Evolutionary conservation across 768 basidiomycete species (phyloP).

Genomic region (Tricholoma matsutake): DNA sequence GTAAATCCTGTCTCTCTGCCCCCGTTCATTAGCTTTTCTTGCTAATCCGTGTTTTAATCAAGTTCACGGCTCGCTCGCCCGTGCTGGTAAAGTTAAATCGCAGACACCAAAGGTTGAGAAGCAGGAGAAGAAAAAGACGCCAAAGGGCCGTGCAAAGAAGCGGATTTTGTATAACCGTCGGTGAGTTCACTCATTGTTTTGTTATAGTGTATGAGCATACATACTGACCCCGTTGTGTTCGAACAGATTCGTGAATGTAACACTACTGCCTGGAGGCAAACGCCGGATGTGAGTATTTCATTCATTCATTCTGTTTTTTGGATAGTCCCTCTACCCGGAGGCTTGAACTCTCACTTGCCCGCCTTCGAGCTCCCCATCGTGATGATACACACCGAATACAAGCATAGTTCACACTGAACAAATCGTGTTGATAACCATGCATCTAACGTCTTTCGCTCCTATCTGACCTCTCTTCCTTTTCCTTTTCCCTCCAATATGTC

Average conservation of each 20-base stretch:
- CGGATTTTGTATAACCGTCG: slow-evolving; percentile 84
- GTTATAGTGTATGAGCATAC: neutral
- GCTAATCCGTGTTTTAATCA: neutral
- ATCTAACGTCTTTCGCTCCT: slow-evolving; percentile 99
- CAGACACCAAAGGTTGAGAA: slow-evolving; percentile 97
- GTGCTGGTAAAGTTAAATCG: slow-evolving; percentile 99
- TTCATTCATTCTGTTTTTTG: slow-evolving; percentile 1
- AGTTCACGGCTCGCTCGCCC: slow-evolving; percentile 99
- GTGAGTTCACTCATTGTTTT: slow-evolving; percentile 40
- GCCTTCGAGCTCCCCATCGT: slow-evolving; percentile 6
- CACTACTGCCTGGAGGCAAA: slow-evolving; percentile 87
- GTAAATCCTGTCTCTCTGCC: slow-evolving; percentile 30
- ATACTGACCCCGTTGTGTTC: slow-evolving; percentile 2
- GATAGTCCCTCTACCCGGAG: neutral
- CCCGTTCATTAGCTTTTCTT: neutral
- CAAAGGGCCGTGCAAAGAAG: slow-evolving; percentile 98
- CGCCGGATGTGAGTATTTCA: slow-evolving; percentile 95
- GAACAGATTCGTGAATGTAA: slow-evolving; percentile 88
- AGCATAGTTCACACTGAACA: slow-evolving; percentile 99
- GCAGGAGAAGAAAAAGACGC: slow-evolving; percentile 99
- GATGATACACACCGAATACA: slow-evolving; percentile 60
- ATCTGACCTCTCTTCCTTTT: slow-evolving; percentile 62
- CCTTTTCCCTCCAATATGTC: slow-evolving; percentile 10
- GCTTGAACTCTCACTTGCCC: neutral
- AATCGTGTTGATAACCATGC: slow-evolving; percentile 75